Base-by-base conservation (phyloP, 805 yeast genomes). In the Priceomyces haplophilus region DNA sequence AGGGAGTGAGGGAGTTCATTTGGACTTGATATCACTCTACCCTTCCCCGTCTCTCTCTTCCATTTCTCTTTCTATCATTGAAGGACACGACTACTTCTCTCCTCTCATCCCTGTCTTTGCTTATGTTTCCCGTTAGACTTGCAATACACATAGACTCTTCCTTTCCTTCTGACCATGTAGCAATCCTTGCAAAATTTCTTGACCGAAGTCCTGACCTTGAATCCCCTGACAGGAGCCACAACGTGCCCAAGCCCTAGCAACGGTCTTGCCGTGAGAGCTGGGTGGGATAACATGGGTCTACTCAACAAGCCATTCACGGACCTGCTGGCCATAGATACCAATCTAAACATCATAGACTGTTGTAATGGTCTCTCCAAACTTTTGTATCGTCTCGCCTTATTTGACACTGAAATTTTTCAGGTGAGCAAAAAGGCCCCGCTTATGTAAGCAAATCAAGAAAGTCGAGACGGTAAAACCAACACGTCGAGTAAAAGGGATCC, bases 151-250 rank as follows among this genome's bases (percentile, higher is more conserved):
- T 88, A 88, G 10, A 90, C 91, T 56, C 93, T 77, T 33, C 99
- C 99, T 68, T 90, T 93, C 66, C 98, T 84, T 67, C 95, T 85
- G 8, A 93, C 97, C 66, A 88, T 79, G 69, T 79, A 65, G 64
- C 99, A 93, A 62, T 88, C 93, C 30, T 83, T 75, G 64, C 99
- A 93, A 67, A 88, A 85, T 72, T 87, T 93, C 72, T 90, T 90
- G 42, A 93, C 95, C 0, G 98, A 79, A 4, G 97, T 82, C 64
- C 91, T 82, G 36, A 89, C 95, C 64, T 91, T 91, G 76, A 91
- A 89, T 3, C 89, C 83, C 64, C 97, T 80, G 12, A 64, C 45
- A 7, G 58, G 31, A 5, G 4, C 15, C 4, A 15, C n/a, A 5
- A 27, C n/a, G 49, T 16, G 35, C 8, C 31, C 10, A 27, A 27